Conservation (phyloP, 23 red algal genomes). For the Gracilaria domingensis region DNA sequence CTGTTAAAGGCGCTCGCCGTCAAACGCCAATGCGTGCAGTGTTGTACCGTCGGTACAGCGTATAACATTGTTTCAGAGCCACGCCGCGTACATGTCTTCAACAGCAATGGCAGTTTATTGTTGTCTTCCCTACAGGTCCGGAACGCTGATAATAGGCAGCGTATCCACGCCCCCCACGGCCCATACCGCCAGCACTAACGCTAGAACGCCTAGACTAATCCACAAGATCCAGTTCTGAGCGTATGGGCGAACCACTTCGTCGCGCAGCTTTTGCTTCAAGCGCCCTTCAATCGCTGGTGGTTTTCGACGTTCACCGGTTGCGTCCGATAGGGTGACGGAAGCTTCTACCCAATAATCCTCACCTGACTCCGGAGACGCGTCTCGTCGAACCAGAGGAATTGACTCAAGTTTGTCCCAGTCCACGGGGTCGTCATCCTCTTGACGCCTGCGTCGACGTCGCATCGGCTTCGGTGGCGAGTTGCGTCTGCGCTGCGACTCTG, state of each 20-base stretch:
- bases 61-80: neutral
- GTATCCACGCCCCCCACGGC: constrained; percentile 53
- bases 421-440: constrained; percentile 38
- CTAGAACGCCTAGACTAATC: constrained; percentile 61
- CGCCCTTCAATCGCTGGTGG: constrained; percentile 43
- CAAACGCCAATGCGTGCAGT: neutral
- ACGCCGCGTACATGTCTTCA: neutral
- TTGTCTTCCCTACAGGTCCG: constrained; percentile 70
- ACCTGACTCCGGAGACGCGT: constrained; percentile 62
- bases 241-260: constrained; percentile 84
- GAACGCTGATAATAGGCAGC: constrained; percentile 73
- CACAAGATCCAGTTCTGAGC: constrained; percentile 90
- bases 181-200: constrained; percentile 63
- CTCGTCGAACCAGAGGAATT: constrained; percentile 68
- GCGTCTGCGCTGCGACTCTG: constrained; percentile 81
- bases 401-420: constrained; percentile 80
- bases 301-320: neutral
- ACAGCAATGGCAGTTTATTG: neutral
- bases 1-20: neutral
- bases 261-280: constrained; percentile 70
- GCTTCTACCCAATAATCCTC: constrained; percentile 84
- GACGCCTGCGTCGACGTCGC: constrained; percentile 53
- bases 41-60: neutral
- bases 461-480: constrained; percentile 76
- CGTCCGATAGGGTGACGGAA: neutral